These are phyloP conservation scores for Amanita subjunquillea DNA, from an alignment of 768 basidiomycete genomes.

Conservation along the genomic window DNA sequence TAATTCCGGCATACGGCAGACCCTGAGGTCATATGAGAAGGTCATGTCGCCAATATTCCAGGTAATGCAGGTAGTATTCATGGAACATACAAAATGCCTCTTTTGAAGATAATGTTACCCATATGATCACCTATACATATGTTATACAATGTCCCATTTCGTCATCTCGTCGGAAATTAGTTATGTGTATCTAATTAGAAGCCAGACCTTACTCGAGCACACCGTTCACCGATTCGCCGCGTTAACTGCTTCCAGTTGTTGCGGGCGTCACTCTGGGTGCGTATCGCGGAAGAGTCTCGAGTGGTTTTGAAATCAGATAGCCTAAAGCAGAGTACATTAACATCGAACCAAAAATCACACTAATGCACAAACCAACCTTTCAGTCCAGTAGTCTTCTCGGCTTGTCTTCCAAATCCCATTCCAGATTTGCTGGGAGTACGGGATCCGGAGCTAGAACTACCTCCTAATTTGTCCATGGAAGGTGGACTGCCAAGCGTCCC, in stretches of 20 bases:
- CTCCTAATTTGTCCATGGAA: constrained; percentile 16
- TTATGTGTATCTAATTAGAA: not conserved
- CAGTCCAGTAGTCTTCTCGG: constrained; percentile 60
- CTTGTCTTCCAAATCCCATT: constrained; percentile 74
- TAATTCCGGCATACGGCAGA: too few species aligned
- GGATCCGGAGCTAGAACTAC: not conserved
- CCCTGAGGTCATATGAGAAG: too few species aligned
- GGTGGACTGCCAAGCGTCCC: constrained; percentile 14
- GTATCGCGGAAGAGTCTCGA: constrained; percentile 4
- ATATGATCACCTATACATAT: not conserved
- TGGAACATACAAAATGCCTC: too few species aligned
- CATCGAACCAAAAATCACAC: not conserved
- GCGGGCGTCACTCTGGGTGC: not conserved
- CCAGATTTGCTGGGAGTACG: constrained; percentile 1
- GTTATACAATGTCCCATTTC: not conserved
- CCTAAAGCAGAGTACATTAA: not conserved
- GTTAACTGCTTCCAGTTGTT: not conserved
- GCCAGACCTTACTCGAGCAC: not conserved
- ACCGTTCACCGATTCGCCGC: too few species aligned
- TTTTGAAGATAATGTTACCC: too few species aligned
- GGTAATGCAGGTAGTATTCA: too few species aligned
- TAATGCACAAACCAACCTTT: constrained; percentile 27
- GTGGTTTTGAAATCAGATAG: constrained; percentile 3
- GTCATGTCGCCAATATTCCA: too few species aligned
- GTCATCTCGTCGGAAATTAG: not conserved